Percentiles rank a stretch among this genome's conserved stretches.
These are phyloP conservation scores for Saturnispora zaruensis DNA, from an alignment of 805 yeast species.

Conservation along the genomic window DNA sequence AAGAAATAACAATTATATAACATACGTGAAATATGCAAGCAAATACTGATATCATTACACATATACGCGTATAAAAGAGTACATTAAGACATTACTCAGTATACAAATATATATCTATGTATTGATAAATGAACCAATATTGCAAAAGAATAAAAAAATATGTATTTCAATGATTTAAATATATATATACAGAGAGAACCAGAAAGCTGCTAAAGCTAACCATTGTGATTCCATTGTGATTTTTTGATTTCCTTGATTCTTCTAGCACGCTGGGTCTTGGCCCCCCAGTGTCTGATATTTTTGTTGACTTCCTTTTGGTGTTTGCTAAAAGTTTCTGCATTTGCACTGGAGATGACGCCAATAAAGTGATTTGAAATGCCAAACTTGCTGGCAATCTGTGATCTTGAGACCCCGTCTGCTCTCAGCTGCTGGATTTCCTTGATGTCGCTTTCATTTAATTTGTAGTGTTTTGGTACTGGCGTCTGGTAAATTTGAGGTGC, in stretches of 20 bases:
- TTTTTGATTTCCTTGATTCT: constrained; percentile 18
- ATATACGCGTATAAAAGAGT: too few relatives aligned
- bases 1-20: constrained; percentile 10
- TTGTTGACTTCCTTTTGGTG: constrained; percentile 17
- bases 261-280: constrained; percentile 20
- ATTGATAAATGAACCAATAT: too few relatives aligned
- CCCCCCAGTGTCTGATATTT: constrained; percentile 22
- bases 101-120: too few relatives aligned
- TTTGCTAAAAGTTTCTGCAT: constrained; percentile 15
- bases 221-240: constrained; percentile 18
- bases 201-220: too few relatives aligned
- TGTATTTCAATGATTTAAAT: neutral
- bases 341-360: constrained; percentile 24
- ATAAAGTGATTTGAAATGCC: constrained; percentile 26
- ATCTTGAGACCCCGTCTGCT: constrained; percentile 25
- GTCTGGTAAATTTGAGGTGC: constrained; percentile 26
- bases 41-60: too few relatives aligned
- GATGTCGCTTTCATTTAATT: constrained; percentile 21
- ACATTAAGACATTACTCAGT: too few relatives aligned
- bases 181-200: neutral
- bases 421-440: constrained; percentile 25
- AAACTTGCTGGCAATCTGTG: constrained; percentile 25
- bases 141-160: neutral
- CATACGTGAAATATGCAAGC: neutral
- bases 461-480: constrained; percentile 22